Base-by-base conservation (phyloP, 75 land plant genomes). In the Azolla pinnata region DNA sequence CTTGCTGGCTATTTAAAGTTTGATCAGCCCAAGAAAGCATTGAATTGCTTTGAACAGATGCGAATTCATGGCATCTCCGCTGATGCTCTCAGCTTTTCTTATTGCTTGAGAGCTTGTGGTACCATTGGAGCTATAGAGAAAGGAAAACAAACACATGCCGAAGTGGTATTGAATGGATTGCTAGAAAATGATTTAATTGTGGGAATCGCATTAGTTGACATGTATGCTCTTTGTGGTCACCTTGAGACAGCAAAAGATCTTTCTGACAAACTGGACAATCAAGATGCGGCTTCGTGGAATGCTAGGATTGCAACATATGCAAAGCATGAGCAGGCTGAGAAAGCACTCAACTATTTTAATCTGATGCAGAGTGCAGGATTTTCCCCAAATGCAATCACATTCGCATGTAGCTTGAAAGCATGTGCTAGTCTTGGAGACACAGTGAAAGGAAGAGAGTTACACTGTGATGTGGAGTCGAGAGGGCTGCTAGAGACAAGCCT, bases 1-100 rank as follows among this genome's bases (percentile, higher is more conserved):
- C 62, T 80, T 23, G 52, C 83, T 2, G 70, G 71, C 1, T 75
- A 63, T 68, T 59, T 56, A 7, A 54, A 62, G 4, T 56, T 52
- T 68, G 62, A 59, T 5, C n/a, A 18, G 49, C 17, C 29, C 2
- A 24, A 33, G 28, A 71, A 74, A 46, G 49, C 49, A 14, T 46
- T 46, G 2, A 14, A 2, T 14, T 46, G 49, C 17, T 23, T 46
- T 14, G 21, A 14, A 46, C 49, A 46, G 49, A 46, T 46, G 49
- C 49, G 17, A 3, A 18, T 18, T 18, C 4, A 46, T 18, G 49
- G 12, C 21, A 4, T 46, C 49, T 46, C 14, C 2, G 3, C 49
- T 2, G 49, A 46, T 17, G 21, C 17, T 2, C 4, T 4, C 17
- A 46, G 23, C 2, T 4, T 46, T 14, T 2, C 49, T 46, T 46